Conservation (phyloP, 371 early-diverging fungal genomes). For the Blakeslea trispora region DNA sequence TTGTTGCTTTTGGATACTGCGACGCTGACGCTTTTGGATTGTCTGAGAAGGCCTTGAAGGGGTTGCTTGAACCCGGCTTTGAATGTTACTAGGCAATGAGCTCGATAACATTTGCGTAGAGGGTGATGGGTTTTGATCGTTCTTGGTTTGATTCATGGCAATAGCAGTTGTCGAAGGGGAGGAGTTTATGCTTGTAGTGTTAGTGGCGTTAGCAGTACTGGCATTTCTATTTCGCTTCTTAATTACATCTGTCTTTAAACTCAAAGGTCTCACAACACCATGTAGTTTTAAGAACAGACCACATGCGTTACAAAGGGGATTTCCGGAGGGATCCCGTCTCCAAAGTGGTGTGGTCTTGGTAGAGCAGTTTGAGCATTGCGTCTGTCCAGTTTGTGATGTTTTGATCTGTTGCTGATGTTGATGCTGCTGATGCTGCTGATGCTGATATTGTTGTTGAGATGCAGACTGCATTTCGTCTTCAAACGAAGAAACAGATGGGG, state of each 20-base stretch:
- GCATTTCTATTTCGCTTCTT: constrained; percentile 34
- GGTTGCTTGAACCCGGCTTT: constrained; percentile 5
- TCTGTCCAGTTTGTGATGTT: neutral
- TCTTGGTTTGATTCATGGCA: too few species aligned
- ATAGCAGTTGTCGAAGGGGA: too few species aligned
- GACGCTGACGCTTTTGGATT: constrained; percentile 13
- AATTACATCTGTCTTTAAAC: constrained; percentile 35
- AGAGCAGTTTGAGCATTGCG: constrained; percentile 24
- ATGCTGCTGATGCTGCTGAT: neutral
- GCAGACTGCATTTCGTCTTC: constrained; percentile 4
- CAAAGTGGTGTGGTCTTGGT: constrained; percentile 32
- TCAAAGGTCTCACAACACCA: constrained; percentile 34
- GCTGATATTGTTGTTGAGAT: neutral
- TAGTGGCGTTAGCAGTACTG: neutral
- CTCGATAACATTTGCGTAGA: neutral
- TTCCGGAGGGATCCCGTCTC: constrained; percentile 29
- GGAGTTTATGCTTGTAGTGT: neutral
- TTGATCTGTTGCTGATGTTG: neutral
- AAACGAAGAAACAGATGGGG: constrained; percentile 8
- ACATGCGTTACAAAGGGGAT: constrained; percentile 36
- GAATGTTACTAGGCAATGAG: constrained; percentile 5
- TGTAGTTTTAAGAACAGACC: constrained; percentile 35
- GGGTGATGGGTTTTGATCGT: too few species aligned
- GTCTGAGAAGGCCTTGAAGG: constrained; percentile 15
- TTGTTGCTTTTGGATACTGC: constrained; percentile 5